Evolutionary conservation across 371 early-diverging fungal species (phyloP), one percentile per base, ranked within the genome.

Genomic region (Mortierella sp.): DNA sequence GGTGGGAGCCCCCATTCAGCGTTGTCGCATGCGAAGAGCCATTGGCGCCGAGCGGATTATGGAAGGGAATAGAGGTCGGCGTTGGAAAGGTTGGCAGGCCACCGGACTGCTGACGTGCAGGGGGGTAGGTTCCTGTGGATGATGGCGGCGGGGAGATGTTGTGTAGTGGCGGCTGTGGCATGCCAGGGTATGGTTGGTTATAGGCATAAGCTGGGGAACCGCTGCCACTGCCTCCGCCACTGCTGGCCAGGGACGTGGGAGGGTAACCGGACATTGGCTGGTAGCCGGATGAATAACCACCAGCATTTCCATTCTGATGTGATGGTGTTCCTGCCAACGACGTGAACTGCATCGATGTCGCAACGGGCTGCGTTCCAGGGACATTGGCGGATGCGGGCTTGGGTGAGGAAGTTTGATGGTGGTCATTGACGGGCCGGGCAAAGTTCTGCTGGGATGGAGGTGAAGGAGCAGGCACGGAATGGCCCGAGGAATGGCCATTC

Each of bases 341-440:
- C 9, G 71, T 67, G 18, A 76, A 76, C 56, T 71, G 72, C 67
- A 76, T 76, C 23, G 76, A 57, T 3, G 76, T 71, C 12, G 70
- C 66, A 30, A 62, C 75, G 6, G 75, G 59, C 14, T 59, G 62
- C 9, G 76, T 28, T 9, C 5, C 37, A 12, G 61, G 14, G 11
- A 62, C 16, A 15, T 30, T 15, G 21, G 61, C 12, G 18, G 66
- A 52, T 18, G 67, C 44, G 11, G 63, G 51, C 12, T 74, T 74
- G 14, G 58, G 29, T 14, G 74, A 69, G 45, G 69, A 69, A 25
- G 50, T 47, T 12, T 37, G 62, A 19, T 52, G 64, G 1, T 57
- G 62, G 6, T 64, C 25, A 25, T 57, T 26, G 16, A 46, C 6
- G 47, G 64, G 11, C 61, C 30, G 16, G 68, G 44, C 30, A 48